Base-by-base conservation (phyloP, 179 eudicot genomes). In the Sideroxylon spinosum region DNA sequence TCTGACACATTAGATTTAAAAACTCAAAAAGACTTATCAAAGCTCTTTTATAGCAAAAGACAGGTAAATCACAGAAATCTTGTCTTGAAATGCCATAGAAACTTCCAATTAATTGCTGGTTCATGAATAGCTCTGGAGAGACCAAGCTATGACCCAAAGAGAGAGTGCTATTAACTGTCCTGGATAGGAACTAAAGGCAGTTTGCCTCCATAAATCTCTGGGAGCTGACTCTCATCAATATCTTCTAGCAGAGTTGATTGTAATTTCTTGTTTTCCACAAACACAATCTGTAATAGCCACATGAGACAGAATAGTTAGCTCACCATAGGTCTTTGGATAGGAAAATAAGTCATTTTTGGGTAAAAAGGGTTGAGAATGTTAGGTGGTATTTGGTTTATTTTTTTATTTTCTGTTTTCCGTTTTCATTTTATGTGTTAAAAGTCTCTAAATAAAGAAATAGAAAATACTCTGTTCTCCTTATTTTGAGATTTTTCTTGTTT, bases 151-250 rank as follows among this genome's bases (percentile, higher is more conserved):
- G 44, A 29, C 7, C 13, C 46, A 14, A 14, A 4, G 25, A 23
- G 25, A 9, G 7, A 52, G 56, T 52, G 56, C 14, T n/a, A 28
- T 74, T 76, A 84, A 76, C 59, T 62, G 64, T 85, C 86, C 52
- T 91, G 91, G 46, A 89, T 84, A 4, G 95, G 89, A 16, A 89
- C 80, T 25, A 92, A 77, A 20, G 83, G 72, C 69, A 89, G 32
- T 75, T 86, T 87, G 80, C 97, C 97, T 76, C 97, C 97, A 81
- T 91, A 92, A 20, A 85, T 81, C 29, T 91, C 92, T 48, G 95
- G 97, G 55, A 92, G 85, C 85, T 91, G 93, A 84, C 82, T 86
- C 85, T 89, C 95, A 55, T 92, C 97, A 37, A 92, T 88, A 22
- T 88, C 92, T 82, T 86, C 84, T 3, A 90, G 84, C 76, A 92